Evolutionary conservation across 441 rosid genomes (phyloP), one percentile per base, ranked within the genome.

Genomic region (Oxalis stricta): DNA sequence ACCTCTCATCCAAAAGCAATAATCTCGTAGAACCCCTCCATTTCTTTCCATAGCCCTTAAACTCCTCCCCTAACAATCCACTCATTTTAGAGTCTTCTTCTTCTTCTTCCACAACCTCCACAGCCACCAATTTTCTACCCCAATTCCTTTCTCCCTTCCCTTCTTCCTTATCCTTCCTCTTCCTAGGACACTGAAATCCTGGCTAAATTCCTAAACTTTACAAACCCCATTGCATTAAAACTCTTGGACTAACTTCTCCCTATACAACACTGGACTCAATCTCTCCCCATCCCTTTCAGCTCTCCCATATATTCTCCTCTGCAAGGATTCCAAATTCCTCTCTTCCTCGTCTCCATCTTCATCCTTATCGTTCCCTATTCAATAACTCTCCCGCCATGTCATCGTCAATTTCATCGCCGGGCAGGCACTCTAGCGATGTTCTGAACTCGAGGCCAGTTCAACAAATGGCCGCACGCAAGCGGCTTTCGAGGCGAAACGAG

Each of bases 401-500:
- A 8, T 66, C 62, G 2, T 79, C 94, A 12, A 84, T 52, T 28
- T 84, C 95, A 14, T 82, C 97, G 5, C 92, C 95, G 0, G 79
- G 76, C 95, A 0, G 79, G 76, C 8, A 84, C 86, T 31, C 88
- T 75, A 24, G 95, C 88, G 39, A 89, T 70, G 67, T 89, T 89
- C 41, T 65, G 72, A 42, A 84, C 54, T 18, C 94, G 69, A 3
- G 95, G 92, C 95, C 97, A 88, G 50, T 88, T 88, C 46, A 88
- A 75, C 18, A 88, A 78, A 69, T 84, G 97, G 20, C 97, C 94
- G 13, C n/a, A n/a, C 97, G 84, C 59, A 89, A 67, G 50, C 86
- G 82, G 52, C 63, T 74, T 73, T 89, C 95, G 3, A 84, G 72
- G 46, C 67, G 51, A 53, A 69, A 76, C 52, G 84, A 84, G 38